phyloP scores from a whole-genome alignment of 1,139 yeast genomes.

The Diutina sp. region DNA sequence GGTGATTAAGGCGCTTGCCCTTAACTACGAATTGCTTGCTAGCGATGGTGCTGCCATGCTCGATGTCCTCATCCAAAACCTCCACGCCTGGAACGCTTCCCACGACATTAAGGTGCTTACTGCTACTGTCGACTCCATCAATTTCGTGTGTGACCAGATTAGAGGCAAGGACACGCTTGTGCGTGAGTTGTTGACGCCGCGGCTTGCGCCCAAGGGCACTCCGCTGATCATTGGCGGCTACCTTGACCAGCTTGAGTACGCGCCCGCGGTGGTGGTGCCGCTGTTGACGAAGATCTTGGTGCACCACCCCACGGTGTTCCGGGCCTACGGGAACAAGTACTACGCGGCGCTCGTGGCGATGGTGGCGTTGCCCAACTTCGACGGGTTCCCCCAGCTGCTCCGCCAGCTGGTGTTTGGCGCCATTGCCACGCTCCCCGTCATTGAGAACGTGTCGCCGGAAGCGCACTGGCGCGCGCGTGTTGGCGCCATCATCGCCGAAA shows the following conservation, averaged over 20 bases:
- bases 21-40: background rate
- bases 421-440: background rate
- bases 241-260: background rate
- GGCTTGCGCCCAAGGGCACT: background rate
- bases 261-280: background rate
- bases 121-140: background rate
- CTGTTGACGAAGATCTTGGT: background rate
- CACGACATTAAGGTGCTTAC: background rate
- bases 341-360: background rate
- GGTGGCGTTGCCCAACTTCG: background rate
- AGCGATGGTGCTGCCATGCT: background rate
- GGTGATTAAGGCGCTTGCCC: background rate
- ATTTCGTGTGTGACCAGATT: background rate
- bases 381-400: background rate
- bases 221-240: background rate
- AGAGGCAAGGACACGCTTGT: background rate
- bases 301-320: constrained; percentile 1
- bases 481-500: background rate
- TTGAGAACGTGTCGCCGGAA: background rate
- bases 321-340: background rate
- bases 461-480: background rate
- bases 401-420: background rate
- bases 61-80: background rate
- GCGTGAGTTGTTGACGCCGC: background rate
- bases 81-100: background rate